Evolutionary conservation across 345 rosid species (phyloP).

Genomic region (Hibiscus trionum): DNA sequence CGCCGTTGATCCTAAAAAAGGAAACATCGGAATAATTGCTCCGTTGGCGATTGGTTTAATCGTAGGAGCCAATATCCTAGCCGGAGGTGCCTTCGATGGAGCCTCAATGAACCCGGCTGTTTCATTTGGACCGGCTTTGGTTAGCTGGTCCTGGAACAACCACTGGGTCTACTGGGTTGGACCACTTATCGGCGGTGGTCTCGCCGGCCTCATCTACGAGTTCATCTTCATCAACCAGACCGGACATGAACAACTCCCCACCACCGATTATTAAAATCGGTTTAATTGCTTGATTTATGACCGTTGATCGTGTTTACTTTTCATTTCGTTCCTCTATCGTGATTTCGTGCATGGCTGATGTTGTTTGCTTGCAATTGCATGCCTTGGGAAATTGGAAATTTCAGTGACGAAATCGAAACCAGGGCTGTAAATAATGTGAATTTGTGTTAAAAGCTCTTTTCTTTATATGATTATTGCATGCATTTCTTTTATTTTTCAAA

Average conservation of each 20-base stretch:
- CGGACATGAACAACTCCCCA: conserved; percentile 52
- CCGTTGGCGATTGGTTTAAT: conserved; percentile 88
- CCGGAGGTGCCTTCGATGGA: conserved; percentile 81
- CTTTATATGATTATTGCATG: not conserved
- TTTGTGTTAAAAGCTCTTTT: not conserved
- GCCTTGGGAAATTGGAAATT: too few relatives aligned
- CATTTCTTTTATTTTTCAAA: not conserved
- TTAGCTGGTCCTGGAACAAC: conserved; percentile 82
- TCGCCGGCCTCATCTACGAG: conserved; percentile 75
- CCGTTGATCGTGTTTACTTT: not conserved
- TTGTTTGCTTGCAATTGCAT: not conserved
- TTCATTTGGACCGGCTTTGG: conserved; percentile 85
- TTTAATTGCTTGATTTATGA: not conserved
- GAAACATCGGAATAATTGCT: conserved; percentile 59
- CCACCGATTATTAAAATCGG: conserved; percentile 48
- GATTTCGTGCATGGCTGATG: not conserved
- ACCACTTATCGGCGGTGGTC: conserved; percentile 79
- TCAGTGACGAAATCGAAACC: too few relatives aligned
- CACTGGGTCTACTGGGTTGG: conserved; percentile 98
- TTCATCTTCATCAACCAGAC: conserved; percentile 47
- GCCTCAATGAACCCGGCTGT: conserved; percentile 98
- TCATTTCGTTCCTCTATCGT: not conserved
- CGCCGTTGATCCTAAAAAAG: conserved; percentile 81
- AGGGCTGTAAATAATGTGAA: not conserved
- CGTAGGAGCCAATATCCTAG: conserved; percentile 83